phyloP scores from a whole-genome alignment of 2,329 filamentous ascomycete species.

The Albifimbria verrucaria region DNA sequence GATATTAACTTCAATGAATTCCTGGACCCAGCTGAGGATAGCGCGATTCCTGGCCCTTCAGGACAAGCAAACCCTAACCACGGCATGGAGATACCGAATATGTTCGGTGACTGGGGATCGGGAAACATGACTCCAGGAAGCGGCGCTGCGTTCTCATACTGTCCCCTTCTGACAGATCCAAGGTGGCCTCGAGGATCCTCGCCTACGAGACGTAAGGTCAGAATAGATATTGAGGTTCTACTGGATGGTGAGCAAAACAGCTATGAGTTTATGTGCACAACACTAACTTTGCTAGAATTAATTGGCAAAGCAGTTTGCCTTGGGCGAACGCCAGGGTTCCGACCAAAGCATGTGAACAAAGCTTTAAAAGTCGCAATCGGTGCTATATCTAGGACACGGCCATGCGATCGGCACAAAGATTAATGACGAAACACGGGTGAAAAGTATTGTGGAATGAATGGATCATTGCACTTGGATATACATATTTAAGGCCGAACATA shows the following conservation, averaged over 20 bases:
- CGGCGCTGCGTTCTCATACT: background rate
- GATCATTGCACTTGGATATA: no score
- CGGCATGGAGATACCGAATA: no score
- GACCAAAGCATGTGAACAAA: constrained; percentile 32
- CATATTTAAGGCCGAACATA: no score
- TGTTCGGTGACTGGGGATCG: no score
- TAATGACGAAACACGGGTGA: no score
- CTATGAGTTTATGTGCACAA: background rate
- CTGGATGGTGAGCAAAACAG: constrained; percentile 26
- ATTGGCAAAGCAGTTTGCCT: constrained; percentile 32
- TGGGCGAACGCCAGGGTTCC: constrained; percentile 34
- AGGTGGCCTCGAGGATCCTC: no score
- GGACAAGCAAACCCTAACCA: no score
- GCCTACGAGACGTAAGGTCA: constrained; percentile 28
- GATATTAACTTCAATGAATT: constrained; percentile 49
- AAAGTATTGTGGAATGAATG: no score
- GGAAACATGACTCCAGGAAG: no score
- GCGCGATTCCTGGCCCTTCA: background rate
- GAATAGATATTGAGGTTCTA: constrained; percentile 30
- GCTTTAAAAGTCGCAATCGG: constrained; percentile 27
- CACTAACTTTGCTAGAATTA: constrained; percentile 28
- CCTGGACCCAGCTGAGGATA: background rate
- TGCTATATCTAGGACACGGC: background rate
- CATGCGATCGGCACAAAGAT: background rate
- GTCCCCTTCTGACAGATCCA: background rate